Percentiles rank a stretch among this genome's conserved stretches.
Evolutionary conservation across 2,329 filamentous ascomycete genomes (phyloP).

Genomic region (Penicillium vulpinum): DNA sequence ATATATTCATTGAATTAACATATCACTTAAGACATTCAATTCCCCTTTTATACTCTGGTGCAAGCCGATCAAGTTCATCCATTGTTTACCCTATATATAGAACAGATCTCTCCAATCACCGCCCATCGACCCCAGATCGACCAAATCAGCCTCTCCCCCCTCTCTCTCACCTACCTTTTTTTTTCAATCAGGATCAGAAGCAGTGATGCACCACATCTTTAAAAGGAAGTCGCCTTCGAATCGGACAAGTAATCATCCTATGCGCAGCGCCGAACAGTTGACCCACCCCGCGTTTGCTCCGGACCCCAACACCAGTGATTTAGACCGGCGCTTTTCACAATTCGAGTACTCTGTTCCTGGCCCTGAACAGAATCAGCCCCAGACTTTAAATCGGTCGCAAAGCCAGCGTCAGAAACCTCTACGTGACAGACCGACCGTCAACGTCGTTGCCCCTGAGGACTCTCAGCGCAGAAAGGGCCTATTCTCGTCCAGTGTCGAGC

Average conservation of each 20-base stretch:
- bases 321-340: slow-evolving; percentile 9
- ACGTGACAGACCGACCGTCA: slow-evolving; percentile 22
- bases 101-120: slow-evolving; percentile 5
- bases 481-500: slow-evolving; percentile 29
- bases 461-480: slow-evolving; percentile 26
- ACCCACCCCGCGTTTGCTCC: slow-evolving; percentile 18
- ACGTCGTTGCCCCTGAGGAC: slow-evolving; percentile 28
- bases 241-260: slow-evolving; percentile 13
- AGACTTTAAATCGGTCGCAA: slow-evolving; percentile 24
- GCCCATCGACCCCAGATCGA: neutral
- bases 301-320: slow-evolving; percentile 12
- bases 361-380: neutral
- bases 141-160: slow-evolving; percentile 3
- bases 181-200: neutral
- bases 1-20: neutral
- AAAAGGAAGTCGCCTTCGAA: slow-evolving; percentile 22
- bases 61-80: neutral
- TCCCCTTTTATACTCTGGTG: neutral
- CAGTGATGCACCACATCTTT: slow-evolving; percentile 30
- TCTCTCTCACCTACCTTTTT: neutral
- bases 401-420: slow-evolving; percentile 27
- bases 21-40: neutral
- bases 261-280: slow-evolving; percentile 26
- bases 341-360: slow-evolving; percentile 3
- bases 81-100: slow-evolving; percentile 14